phyloP scores from a whole-genome alignment of 805 yeast species.

The Candida maesae region DNA sequence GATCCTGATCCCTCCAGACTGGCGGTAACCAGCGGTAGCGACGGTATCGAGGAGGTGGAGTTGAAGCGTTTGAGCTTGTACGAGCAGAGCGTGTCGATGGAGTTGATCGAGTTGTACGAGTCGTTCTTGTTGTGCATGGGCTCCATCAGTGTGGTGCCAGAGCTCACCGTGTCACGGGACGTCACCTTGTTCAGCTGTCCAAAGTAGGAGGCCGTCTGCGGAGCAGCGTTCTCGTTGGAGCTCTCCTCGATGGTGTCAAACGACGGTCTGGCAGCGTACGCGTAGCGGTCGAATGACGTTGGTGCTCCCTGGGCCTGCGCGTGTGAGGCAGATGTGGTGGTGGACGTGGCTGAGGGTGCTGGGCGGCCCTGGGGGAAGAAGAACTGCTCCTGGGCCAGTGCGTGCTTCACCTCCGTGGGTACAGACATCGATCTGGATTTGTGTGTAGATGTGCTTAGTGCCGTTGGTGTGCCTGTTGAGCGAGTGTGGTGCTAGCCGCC shows the following conservation, averaged over 20 bases:
- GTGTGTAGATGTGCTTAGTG: no score
- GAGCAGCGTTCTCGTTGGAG: no score
- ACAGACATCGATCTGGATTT: no score
- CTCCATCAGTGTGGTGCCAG: slow-evolving; percentile 12
- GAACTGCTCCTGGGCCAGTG: not conserved
- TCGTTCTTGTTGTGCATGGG: slow-evolving; percentile 18
- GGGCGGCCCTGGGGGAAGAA: not conserved
- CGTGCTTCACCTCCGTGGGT: not conserved
- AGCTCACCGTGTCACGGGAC: slow-evolving; percentile 14
- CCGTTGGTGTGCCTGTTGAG: no score
- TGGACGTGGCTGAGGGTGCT: not conserved
- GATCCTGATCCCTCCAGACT: slow-evolving; percentile 1
- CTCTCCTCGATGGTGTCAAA: slow-evolving; percentile 12
- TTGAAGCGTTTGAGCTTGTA: slow-evolving; percentile 18
- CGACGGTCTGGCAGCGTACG: slow-evolving; percentile 6
- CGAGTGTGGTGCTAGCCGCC: no score
- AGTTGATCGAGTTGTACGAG: slow-evolving; percentile 17
- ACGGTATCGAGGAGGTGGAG: slow-evolving; percentile 20
- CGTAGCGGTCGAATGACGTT: no score
- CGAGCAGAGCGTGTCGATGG: slow-evolving; percentile 19
- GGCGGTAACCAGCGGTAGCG: slow-evolving; percentile 9
- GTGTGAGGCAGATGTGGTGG: not conserved
- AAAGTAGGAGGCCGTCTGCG: no score
- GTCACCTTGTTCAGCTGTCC: slow-evolving; percentile 9
- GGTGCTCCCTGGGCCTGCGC: not conserved